A percentile compares a stretch with the other conserved stretches of the same genome.
phyloP scores from a whole-genome alignment of 225 moss, liverwort and hornwort genomes.

The Sphagnum tenellum region DNA sequence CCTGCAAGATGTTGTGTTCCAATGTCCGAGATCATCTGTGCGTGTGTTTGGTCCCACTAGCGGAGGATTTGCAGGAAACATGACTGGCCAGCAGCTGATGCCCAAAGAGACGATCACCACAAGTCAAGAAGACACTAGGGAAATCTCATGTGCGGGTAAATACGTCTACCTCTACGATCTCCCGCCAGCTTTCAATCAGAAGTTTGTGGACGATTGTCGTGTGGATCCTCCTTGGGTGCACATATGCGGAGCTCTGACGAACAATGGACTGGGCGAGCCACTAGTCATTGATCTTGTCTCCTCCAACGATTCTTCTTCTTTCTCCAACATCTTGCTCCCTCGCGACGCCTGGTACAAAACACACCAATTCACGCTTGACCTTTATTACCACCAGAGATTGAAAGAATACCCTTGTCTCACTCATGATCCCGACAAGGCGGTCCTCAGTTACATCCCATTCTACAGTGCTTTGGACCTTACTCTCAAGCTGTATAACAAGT shows the following conservation, averaged over 20 bases:
- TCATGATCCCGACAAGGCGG: conserved; percentile 5
- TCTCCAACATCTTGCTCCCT: conserved; percentile 4
- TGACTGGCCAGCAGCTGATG: background rate
- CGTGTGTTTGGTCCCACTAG: background rate
- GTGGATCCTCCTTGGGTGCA: background rate
- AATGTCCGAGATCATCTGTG: background rate
- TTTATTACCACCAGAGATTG: conserved; percentile 11
- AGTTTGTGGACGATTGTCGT: background rate
- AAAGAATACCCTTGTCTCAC: conserved; percentile 13
- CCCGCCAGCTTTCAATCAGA: conserved; percentile 1
- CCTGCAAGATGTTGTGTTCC: background rate
- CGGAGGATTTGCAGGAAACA: background rate
- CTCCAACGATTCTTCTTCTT: background rate
- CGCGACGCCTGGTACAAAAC: conserved; percentile 11
- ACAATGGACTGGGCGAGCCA: conserved; percentile 4
- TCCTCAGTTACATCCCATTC: conserved; percentile 13
- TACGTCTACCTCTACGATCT: conserved; percentile 12
- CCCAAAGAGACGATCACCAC: background rate
- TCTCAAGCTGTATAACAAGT: background rate
- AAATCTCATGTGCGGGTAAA: conserved; percentile 2
- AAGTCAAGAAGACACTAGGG: too few relatives aligned
- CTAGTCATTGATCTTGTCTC: background rate
- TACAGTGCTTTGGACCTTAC: conserved; percentile 10
- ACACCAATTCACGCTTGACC: conserved; percentile 11
- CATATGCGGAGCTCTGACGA: background rate